Percentiles rank a stretch among this genome's conserved stretches.
These are phyloP conservation scores for Cryptococcus jaspeensis DNA, from an alignment of 1,284 basidiomycete species.

Conservation along the genomic window DNA sequence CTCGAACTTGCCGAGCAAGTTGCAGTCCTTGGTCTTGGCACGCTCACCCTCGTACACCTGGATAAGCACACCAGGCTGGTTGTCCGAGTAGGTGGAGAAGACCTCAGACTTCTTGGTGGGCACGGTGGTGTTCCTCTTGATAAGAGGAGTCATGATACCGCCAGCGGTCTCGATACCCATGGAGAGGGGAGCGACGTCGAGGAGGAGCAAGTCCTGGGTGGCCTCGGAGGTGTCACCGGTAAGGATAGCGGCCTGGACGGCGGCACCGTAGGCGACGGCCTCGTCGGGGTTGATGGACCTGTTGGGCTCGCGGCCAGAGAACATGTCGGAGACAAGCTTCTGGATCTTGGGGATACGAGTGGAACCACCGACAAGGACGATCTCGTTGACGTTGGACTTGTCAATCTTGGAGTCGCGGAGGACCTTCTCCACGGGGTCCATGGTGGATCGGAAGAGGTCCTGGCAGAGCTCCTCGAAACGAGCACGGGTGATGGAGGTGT, in stretches of 20 bases:
- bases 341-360: slow-evolving; percentile 98
- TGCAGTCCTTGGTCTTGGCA: slow-evolving; percentile 94
- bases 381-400: slow-evolving; percentile 94
- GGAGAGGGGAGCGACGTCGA: slow-evolving; percentile 93
- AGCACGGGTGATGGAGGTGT: slow-evolving; percentile 96
- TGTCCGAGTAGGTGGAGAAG: slow-evolving; percentile 98
- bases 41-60: slow-evolving; percentile 98
- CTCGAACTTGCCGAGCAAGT: slow-evolving; percentile 95
- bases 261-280: slow-evolving; percentile 93
- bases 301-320: slow-evolving; percentile 95
- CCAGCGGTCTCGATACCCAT: slow-evolving; percentile 99
- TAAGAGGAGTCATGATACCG: slow-evolving; percentile 93
- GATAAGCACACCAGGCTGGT: slow-evolving; percentile 97
- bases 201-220: slow-evolving; percentile 89
- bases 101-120: slow-evolving; percentile 94
- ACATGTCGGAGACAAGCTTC: slow-evolving; percentile 97
- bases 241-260: slow-evolving; percentile 96
- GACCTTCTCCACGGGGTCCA: slow-evolving; percentile 98
- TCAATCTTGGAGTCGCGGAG: slow-evolving; percentile 95
- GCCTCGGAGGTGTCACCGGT: slow-evolving; percentile 94
- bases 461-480: slow-evolving; percentile 98
- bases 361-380: slow-evolving; percentile 96
- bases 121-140: slow-evolving; percentile 95
- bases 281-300: slow-evolving; percentile 96
- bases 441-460: slow-evolving; percentile 93